A percentile compares a stretch with the other conserved stretches of the same genome.
These are phyloP conservation scores for Fusarium clavum DNA, from an alignment of 2,329 filamentous ascomycete species.

Conservation along the genomic window DNA sequence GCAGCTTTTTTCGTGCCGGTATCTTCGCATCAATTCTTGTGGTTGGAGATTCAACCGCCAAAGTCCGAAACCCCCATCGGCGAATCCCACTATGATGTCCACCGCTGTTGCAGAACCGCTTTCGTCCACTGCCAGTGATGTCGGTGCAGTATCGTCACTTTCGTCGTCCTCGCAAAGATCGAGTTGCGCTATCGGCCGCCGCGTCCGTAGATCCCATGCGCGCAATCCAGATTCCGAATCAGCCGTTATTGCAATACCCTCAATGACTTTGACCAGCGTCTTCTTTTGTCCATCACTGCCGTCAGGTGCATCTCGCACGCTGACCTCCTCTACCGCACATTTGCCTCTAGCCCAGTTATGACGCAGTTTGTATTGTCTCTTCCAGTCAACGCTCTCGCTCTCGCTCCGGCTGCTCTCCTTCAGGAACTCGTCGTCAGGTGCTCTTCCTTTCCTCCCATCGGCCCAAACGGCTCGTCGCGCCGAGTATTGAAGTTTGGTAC, in stretches of 20 bases:
- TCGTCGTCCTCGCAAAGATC: slow-evolving; percentile 46
- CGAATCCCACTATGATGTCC: slow-evolving; percentile 76
- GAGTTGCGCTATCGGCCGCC: slow-evolving; percentile 66
- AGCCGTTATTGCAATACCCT: slow-evolving; percentile 81
- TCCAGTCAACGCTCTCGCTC: slow-evolving; percentile 75
- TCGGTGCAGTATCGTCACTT: slow-evolving; percentile 58
- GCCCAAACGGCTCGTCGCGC: slow-evolving; percentile 59
- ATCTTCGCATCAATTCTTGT: slow-evolving; percentile 60
- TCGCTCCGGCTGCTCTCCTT: slow-evolving; percentile 5
- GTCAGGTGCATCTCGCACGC: slow-evolving; percentile 60
- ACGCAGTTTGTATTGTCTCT: slow-evolving; percentile 85
- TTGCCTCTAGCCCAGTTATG: slow-evolving; percentile 92
- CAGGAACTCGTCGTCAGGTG: slow-evolving; percentile 53
- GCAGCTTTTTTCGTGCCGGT: slow-evolving; percentile 70
- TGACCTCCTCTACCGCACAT: slow-evolving; percentile 83
- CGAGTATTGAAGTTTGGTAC: slow-evolving; percentile 58
- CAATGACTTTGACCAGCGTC: slow-evolving; percentile 82
- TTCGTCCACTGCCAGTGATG: slow-evolving; percentile 74
- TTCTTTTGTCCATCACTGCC: slow-evolving; percentile 54
- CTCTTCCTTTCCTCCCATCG: slow-evolving; percentile 57
- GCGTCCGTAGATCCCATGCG: slow-evolving; percentile 80
- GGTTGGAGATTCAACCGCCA: slow-evolving; percentile 68
- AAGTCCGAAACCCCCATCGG: slow-evolving; percentile 76
- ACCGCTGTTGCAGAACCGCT: slow-evolving; percentile 59
- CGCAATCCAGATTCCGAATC: slow-evolving; percentile 77